Conservation (phyloP, 192 early-diverging fungal genomes). For the Coemansia reversa region DNA sequence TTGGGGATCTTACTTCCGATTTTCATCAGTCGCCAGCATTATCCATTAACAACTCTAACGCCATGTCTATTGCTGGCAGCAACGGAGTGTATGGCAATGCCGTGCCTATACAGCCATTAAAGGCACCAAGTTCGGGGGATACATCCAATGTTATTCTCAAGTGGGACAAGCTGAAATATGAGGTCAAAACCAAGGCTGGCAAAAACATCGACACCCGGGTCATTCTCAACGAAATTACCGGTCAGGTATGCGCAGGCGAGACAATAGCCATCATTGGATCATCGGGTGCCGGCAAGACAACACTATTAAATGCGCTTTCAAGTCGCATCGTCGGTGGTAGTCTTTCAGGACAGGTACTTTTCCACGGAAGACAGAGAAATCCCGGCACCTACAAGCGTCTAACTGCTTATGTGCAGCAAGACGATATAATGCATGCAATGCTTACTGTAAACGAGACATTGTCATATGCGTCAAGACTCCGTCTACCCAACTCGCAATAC, state of each 20-base stretch:
- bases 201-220: slow-evolving; percentile 10
- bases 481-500: slow-evolving; percentile 60
- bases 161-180: slow-evolving; percentile 38
- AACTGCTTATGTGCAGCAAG: slow-evolving; percentile 55
- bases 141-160: slow-evolving; percentile 20
- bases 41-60: neutral
- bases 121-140: neutral
- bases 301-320: slow-evolving; percentile 78
- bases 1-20: neutral
- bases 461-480: slow-evolving; percentile 68
- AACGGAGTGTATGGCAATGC: neutral
- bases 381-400: slow-evolving; percentile 38
- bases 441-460: slow-evolving; percentile 79
- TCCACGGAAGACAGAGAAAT: slow-evolving; percentile 44
- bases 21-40: neutral
- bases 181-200: slow-evolving; percentile 23
- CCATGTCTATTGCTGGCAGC: neutral
- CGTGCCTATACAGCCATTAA: neutral
- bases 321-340: slow-evolving; percentile 62
- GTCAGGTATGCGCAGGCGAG: slow-evolving; percentile 66
- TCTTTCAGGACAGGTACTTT: slow-evolving; percentile 56
- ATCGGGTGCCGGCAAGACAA: slow-evolving; percentile 88
- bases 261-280: slow-evolving; percentile 90
- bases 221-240: slow-evolving; percentile 67
- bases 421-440: slow-evolving; percentile 58